These are phyloP conservation scores for Ophioceras dolichostomum DNA, from an alignment of 2,329 filamentous ascomycete species.

Conservation along the genomic window DNA sequence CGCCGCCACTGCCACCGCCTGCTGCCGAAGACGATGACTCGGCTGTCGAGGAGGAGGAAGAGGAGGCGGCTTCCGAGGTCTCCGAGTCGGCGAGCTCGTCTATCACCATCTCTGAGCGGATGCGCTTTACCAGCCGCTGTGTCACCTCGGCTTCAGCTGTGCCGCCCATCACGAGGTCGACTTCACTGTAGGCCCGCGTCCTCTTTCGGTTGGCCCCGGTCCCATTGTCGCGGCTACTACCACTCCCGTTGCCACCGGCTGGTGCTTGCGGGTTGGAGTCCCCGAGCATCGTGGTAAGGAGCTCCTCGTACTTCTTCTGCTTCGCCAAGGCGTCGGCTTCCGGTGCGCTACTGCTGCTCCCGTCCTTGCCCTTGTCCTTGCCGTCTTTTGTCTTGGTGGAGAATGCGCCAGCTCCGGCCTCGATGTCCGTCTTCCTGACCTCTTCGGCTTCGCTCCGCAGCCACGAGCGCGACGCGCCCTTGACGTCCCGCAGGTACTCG, in stretches of 20 bases:
- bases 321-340: neutral
- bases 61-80: constrained; percentile 16
- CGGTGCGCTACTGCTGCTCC: neutral
- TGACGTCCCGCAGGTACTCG: constrained; percentile 67
- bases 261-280: neutral
- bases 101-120: constrained; percentile 47
- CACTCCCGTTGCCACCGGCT: constrained; percentile 11
- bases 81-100: constrained; percentile 40
- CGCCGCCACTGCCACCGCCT: no score
- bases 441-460: constrained; percentile 55
- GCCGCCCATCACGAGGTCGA: constrained; percentile 32
- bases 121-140: constrained; percentile 46
- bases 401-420: constrained; percentile 34
- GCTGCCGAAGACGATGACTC: constrained; percentile 12
- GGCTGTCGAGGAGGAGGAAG: constrained; percentile 15
- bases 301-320: constrained; percentile 7
- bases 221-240: no score
- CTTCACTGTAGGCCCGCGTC: constrained; percentile 31
- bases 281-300: constrained; percentile 8
- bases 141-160: constrained; percentile 36
- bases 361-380: constrained; percentile 28
- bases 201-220: constrained; percentile 36
- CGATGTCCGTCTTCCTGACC: constrained; percentile 43
- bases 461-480: constrained; percentile 60
- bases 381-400: constrained; percentile 22